Evolutionary conservation across 2,329 filamentous ascomycete species (phyloP), one percentile per base, ranked within the genome.

Genomic region (Trichophaea hybrida): DNA sequence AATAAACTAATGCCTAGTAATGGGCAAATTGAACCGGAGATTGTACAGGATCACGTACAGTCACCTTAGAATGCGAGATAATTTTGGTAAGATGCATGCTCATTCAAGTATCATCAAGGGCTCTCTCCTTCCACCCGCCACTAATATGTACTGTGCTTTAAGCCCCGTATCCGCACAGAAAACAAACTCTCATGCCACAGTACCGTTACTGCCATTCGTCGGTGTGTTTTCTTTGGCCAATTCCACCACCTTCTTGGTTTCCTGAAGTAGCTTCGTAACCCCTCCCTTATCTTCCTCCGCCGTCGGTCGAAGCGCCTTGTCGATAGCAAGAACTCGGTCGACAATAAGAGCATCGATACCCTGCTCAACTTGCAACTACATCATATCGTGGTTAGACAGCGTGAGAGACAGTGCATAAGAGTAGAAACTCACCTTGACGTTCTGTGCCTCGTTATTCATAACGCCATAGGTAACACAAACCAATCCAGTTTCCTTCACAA

Each of bases 281-380:
- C 5, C 48, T 31, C 13, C 55, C 61, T 57, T 35, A 57, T 51
- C 38, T 10, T 59, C 61, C 17, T 64, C 58, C 35, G 59, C 60
- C 31, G 61, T 58, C 33, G 61, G 49, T 37, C 87, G 93, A 62
- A 98, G 78, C 0, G 88, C 91, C 73, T 95, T 89, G 51, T 91
- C 83, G 67, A 98, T 96, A 44, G 88, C 88, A 34, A 97, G 79
- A 2, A 98, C 91, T 63, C 82, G 93, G 71, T 98, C 93, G 12
- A 97, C 93, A 69, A 98, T 98, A 57, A 98, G 91, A 1, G 93
- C 93, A 70, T 98, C 93, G 63, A 98, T 96, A 52, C 93, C 91
- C 73, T 96, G 88, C 58, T 88, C 86, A 7, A 94, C 88, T 83
- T 98, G 93, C 64, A 85, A 75, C 83, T 90, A 70, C 66, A 67